Base-by-base conservation (phyloP, 345 rosid genomes). In the Linum trigynum region DNA sequence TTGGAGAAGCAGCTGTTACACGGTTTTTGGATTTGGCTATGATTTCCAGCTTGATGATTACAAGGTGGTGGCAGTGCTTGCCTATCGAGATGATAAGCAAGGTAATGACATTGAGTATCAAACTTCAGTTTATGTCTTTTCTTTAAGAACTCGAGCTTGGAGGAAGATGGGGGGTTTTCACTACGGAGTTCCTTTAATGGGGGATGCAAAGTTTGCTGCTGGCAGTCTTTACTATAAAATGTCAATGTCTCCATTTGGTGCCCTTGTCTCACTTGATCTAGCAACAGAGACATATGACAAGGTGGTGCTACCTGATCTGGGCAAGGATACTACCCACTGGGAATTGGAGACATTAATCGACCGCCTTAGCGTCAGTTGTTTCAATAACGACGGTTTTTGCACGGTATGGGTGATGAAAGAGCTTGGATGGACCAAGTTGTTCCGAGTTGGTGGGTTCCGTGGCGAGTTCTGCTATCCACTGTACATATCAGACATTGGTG, bases 21-120 rank as follows among this genome's bases (percentile, higher is more conserved):
- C 42, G 38, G 64, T 67, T 58, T 67, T 58, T 45, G 70, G 70
- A 32, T 67, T 58, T 43, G 70, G 70, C 35, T 67, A 67, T 67
- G 70, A 67, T 59, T 57, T 55, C 12, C 23, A 35, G 48, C 36
- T 42, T 3, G 70, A 59, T 59, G 70, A 67, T 45, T 67, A 67
- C 9, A 67, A 67, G 69, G 57, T 58, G 55, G 63, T 67, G n/a
- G 63, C 55, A 9, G 41, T 59, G 35, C 57, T 57, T 55, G 58
- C 57, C 55, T 58, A 36, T 59, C 23, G 4, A 37, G 59, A 15
- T 58, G 45, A 36, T 36, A 3, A 23, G 12, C 5, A 3, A 12
- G 35, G 12, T 41, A 36, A 12, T 10, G 57, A 35, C 5, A 12
- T 3, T 6, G 40, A 56, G 38, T 67, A 57, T 41, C 39, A 11